A percentile compares a stretch with the other conserved stretches of the same genome.
Evolutionary conservation across 371 early-diverging fungal genomes (phyloP).

Genomic region (Mucor lusitanicus): DNA sequence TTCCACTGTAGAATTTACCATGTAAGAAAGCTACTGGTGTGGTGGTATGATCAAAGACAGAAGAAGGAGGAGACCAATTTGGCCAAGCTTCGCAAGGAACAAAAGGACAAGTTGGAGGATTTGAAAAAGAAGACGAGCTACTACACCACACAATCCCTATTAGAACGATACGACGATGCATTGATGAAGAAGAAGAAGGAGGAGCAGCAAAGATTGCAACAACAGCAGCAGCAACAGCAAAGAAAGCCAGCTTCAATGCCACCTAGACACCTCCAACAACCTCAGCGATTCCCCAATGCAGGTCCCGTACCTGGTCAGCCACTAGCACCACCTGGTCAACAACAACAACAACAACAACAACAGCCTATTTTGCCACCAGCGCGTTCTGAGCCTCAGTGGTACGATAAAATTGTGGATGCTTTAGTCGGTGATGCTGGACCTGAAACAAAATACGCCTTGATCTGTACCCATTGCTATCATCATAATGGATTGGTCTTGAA

Average conservation of each 20-base stretch:
- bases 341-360: conserved; percentile 13
- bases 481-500: conserved; percentile 93
- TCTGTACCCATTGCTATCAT: conserved; percentile 85
- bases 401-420: conserved; percentile 84
- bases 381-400: conserved; percentile 58
- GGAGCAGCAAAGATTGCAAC: conserved; percentile 3
- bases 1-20: conserved; percentile 26
- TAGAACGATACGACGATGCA: conserved; percentile 84
- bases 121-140: conserved; percentile 88
- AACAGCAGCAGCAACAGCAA: conserved; percentile 15
- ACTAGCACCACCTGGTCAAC: conserved; percentile 4
- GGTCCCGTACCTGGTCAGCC: background rate
- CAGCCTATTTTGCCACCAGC: conserved; percentile 15
- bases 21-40: conserved; percentile 47
- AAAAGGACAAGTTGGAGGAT: conserved; percentile 79
- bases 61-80: conserved; percentile 61
- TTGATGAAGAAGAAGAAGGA: conserved; percentile 24
- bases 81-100: conserved; percentile 54
- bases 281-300: background rate
- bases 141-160: conserved; percentile 83
- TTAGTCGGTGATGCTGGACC: conserved; percentile 86
- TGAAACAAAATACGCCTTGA: conserved; percentile 86
- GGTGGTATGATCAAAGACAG: conserved; percentile 63
- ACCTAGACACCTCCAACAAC: background rate
- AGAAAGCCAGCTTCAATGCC: conserved; percentile 25